Percentiles rank a stretch among this genome's conserved stretches.
phyloP scores from a whole-genome alignment of 805 yeast species.

The Metschnikowia vanudenii region DNA sequence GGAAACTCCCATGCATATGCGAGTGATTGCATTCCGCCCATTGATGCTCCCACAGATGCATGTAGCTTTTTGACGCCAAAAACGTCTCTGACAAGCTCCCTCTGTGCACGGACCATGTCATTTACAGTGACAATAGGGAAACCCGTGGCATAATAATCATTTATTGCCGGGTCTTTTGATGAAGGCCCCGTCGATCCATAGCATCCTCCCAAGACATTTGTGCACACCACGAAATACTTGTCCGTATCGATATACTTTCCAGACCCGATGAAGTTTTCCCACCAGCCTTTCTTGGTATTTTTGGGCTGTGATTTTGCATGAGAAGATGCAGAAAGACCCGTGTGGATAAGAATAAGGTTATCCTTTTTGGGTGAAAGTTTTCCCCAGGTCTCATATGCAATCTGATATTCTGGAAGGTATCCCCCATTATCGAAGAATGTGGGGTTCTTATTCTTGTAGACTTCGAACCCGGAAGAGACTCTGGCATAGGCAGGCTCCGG shows the following conservation, averaged over 20 bases:
- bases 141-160: constrained; percentile 72
- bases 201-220: constrained; percentile 92
- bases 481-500: constrained; percentile 85
- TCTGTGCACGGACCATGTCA: constrained; percentile 91
- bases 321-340: constrained; percentile 90
- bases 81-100: constrained; percentile 58
- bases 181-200: constrained; percentile 95
- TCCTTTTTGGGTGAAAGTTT: constrained; percentile 55
- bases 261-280: constrained; percentile 93
- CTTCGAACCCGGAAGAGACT: constrained; percentile 64
- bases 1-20: constrained; percentile 87
- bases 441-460: constrained; percentile 54
- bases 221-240: constrained; percentile 79
- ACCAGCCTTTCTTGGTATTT: constrained; percentile 83
- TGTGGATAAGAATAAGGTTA: constrained; percentile 79
- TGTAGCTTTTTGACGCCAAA: constrained; percentile 63
- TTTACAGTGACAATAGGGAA: constrained; percentile 84
- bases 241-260: constrained; percentile 76
- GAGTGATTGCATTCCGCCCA: constrained; percentile 99
- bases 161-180: constrained; percentile 67
- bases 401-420: constrained; percentile 62
- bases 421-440: constrained; percentile 82
- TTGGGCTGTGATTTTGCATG: constrained; percentile 81
- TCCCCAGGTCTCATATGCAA: constrained; percentile 97
- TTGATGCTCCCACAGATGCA: constrained; percentile 86